A percentile compares a stretch with the other conserved stretches of the same genome.
Conservation (phyloP, 2,329 filamentous ascomycete species). For the Seiridium unicorne region DNA sequence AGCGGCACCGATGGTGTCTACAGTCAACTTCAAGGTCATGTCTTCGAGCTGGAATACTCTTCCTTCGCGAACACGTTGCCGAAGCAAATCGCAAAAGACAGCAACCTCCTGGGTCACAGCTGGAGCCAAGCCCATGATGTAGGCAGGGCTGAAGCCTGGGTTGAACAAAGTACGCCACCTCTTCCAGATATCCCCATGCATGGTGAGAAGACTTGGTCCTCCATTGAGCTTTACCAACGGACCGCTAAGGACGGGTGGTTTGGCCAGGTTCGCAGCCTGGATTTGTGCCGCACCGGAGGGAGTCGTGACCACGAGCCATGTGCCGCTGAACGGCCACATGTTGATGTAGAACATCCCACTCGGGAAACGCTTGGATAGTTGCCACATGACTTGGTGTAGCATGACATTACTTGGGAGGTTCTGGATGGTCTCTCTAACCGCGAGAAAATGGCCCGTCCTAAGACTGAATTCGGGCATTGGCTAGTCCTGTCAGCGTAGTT, state of each 20-base stretch:
- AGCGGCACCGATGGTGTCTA: constrained; percentile 20
- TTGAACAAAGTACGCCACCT: constrained; percentile 2
- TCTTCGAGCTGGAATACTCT: constrained; percentile 20
- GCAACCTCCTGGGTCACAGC: constrained; percentile 2
- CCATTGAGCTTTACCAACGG: neutral
- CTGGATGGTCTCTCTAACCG: neutral
- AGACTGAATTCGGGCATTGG: neutral
- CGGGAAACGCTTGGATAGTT: neutral
- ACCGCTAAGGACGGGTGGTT: neutral
- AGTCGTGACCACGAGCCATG: neutral
- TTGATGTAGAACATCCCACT: constrained; percentile 4
- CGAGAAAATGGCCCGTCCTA: neutral
- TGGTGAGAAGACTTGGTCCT: constrained; percentile 1
- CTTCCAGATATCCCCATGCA: constrained; percentile 1
- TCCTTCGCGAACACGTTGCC: neutral
- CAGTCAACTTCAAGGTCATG: constrained; percentile 19
- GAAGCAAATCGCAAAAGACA: neutral
- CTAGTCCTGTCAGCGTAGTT: neutral
- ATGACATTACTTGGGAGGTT: neutral
- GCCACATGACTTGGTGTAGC: neutral
- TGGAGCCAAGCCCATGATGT: neutral
- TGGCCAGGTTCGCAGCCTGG: neutral
- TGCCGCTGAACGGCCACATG: constrained; percentile 2
- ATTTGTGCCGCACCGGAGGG: neutral
- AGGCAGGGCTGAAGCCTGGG: constrained; percentile 1